Percentiles rank a stretch among this genome's conserved stretches.
These are phyloP conservation scores for Ramularia endophylla DNA, from an alignment of 2,329 filamentous ascomycete species.

Conservation along the genomic window DNA sequence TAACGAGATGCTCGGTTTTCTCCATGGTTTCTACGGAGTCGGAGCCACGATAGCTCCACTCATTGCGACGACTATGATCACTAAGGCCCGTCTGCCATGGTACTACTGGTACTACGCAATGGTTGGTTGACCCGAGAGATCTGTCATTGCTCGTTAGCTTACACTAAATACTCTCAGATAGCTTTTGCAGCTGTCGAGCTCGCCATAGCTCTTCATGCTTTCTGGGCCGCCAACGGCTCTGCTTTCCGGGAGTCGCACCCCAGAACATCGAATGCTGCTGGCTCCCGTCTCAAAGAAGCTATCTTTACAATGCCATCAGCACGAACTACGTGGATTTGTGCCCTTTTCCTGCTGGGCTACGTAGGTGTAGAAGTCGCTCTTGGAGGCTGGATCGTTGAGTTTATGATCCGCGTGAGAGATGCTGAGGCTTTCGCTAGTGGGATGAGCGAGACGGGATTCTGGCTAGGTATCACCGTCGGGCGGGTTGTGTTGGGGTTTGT, in stretches of 20 bases:
- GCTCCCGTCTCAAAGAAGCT: constrained; percentile 48
- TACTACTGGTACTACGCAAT: constrained; percentile 72
- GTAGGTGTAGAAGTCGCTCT: constrained; percentile 72
- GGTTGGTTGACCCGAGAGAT: constrained; percentile 38
- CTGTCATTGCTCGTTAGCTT: neutral
- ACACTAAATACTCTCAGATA: constrained; percentile 37
- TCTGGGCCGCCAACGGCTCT: constrained; percentile 57
- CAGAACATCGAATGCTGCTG: constrained; percentile 37
- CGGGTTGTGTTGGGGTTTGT: constrained; percentile 69
- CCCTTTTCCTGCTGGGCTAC: constrained; percentile 71
- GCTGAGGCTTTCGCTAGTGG: constrained; percentile 66
- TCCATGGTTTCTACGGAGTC: constrained; percentile 67
- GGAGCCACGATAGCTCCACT: constrained; percentile 65
- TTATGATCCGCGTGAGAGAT: constrained; percentile 74
- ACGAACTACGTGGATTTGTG: constrained; percentile 64
- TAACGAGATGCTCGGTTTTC: constrained; percentile 67
- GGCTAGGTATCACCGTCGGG: constrained; percentile 74
- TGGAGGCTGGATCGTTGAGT: constrained; percentile 76
- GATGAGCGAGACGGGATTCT: constrained; percentile 73
- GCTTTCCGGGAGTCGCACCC: constrained; percentile 51
- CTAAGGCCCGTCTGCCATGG: constrained; percentile 58
- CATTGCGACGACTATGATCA: constrained; percentile 67
- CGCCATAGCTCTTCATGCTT: constrained; percentile 46
- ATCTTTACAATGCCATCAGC: constrained; percentile 42
- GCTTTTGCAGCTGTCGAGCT: constrained; percentile 54